Conservation (phyloP, 768 basidiomycete species). For the Lactarius quietus region DNA sequence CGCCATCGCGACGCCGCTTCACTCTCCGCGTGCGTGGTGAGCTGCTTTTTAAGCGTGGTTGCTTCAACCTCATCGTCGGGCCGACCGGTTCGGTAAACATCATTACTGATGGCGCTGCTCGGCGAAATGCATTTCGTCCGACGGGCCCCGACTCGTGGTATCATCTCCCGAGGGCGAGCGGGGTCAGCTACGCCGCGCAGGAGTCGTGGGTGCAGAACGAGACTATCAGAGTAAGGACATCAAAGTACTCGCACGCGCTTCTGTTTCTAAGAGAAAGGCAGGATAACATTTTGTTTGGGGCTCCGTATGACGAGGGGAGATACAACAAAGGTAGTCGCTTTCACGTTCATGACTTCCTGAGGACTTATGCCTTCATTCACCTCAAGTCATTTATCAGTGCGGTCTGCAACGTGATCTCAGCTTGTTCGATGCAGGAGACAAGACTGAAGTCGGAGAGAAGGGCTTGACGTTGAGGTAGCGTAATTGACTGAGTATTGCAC, state of each 20-base stretch:
- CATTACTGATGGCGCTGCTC: conserved; percentile 60
- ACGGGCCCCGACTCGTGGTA: conserved; percentile 55
- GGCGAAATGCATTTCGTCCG: conserved; percentile 64
- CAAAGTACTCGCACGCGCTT: not conserved
- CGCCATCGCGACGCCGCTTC: conserved; percentile 47
- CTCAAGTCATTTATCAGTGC: conserved; percentile 27
- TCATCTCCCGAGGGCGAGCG: conserved; percentile 61
- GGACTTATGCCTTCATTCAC: not conserved
- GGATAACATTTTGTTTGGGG: conserved; percentile 54
- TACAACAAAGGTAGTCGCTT: conserved; percentile 37
- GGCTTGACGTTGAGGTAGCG: conserved; percentile 42
- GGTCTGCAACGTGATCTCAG: conserved; percentile 39
- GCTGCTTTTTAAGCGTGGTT: conserved; percentile 48
- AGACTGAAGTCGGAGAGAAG: conserved; percentile 57
- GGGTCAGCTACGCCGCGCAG: conserved; percentile 79
- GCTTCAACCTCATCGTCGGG: conserved; percentile 57
- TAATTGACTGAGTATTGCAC: too few relatives aligned
- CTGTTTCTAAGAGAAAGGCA: conserved; percentile 12
- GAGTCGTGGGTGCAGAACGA: conserved; percentile 85
- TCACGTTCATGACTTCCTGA: not conserved
- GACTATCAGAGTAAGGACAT: conserved; percentile 52
- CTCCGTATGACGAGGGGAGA: conserved; percentile 42
- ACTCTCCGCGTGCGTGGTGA: conserved; percentile 49
- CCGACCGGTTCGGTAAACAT: conserved; percentile 60
- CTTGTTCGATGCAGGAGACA: conserved; percentile 47